These are phyloP conservation scores for Aspergillus quadricinctus DNA, from an alignment of 2,329 filamentous ascomycete genomes.

Conservation along the genomic window DNA sequence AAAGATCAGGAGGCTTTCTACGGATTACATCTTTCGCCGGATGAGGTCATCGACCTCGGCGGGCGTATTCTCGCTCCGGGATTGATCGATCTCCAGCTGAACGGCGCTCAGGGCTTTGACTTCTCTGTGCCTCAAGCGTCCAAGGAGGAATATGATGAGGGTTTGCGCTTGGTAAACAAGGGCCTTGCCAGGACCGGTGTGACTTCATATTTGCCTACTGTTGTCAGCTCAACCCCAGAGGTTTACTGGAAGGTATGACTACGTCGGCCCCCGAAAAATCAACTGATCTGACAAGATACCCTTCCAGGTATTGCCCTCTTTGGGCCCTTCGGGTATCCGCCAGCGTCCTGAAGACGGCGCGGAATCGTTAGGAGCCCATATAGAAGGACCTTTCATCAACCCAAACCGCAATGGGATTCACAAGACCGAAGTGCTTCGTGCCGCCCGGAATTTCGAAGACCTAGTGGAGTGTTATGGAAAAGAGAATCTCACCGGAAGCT, in stretches of 20 bases:
- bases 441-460: conserved; percentile 61
- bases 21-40: conserved; percentile 51
- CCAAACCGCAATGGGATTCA: conserved; percentile 84
- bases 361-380: conserved; percentile 84
- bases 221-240: conserved; percentile 69
- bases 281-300: background rate
- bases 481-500: conserved; percentile 53
- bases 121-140: conserved; percentile 71
- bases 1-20: conserved; percentile 60
- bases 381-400: conserved; percentile 84
- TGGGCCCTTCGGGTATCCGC: conserved; percentile 64
- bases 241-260: conserved; percentile 68
- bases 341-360: conserved; percentile 64
- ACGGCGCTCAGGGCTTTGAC: conserved; percentile 89
- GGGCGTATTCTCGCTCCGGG: conserved; percentile 82
- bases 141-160: conserved; percentile 65
- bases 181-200: conserved; percentile 73
- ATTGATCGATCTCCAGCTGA: conserved; percentile 87
- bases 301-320: conserved; percentile 61
- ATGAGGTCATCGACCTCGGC: conserved; percentile 71
- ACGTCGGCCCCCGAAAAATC: background rate
- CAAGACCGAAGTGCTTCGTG: conserved; percentile 65
- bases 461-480: conserved; percentile 55
- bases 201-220: conserved; percentile 80
- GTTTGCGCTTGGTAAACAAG: conserved; percentile 66